Conservation (phyloP, 2,329 filamentous ascomycete species). For the Hymenoscyphus occultus region DNA sequence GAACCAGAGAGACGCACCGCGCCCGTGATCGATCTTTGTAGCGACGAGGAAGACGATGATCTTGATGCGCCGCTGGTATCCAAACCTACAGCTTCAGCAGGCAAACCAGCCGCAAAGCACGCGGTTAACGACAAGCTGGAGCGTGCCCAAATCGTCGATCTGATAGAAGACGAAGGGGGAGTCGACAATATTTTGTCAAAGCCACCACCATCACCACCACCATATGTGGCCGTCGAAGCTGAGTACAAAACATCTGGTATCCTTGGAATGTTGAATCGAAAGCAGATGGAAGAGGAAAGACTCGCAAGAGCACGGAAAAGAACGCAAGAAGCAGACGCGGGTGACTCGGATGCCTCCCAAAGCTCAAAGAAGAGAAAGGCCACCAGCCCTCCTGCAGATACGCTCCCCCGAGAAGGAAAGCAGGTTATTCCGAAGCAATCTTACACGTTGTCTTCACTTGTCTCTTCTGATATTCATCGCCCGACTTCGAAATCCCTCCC, state of each 20-base stretch:
- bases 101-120: not conserved
- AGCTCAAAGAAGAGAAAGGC: constrained; percentile 31
- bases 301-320: constrained; percentile 52
- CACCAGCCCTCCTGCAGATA: constrained; percentile 33
- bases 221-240: not conserved
- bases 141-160: not conserved
- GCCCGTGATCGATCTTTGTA: constrained; percentile 32
- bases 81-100: not conserved
- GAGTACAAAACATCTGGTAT: constrained; percentile 10
- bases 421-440: constrained; percentile 12
- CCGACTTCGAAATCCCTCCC: not conserved
- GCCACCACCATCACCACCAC: not conserved
- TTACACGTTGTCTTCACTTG: constrained; percentile 4
- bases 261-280: constrained; percentile 63
- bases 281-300: constrained; percentile 81
- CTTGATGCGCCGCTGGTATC: constrained; percentile 31
- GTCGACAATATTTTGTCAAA: not conserved
- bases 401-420: constrained; percentile 13
- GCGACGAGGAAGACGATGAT: constrained; percentile 37
- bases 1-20: constrained; percentile 17
- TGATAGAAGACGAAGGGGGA: not conserved
- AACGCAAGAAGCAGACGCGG: constrained; percentile 48
- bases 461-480: not conserved
- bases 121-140: not conserved
- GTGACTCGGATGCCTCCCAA: not conserved